Evolutionary conservation across 75 land plant species (phyloP).

Genomic region (Pinus tabuliformis): DNA sequence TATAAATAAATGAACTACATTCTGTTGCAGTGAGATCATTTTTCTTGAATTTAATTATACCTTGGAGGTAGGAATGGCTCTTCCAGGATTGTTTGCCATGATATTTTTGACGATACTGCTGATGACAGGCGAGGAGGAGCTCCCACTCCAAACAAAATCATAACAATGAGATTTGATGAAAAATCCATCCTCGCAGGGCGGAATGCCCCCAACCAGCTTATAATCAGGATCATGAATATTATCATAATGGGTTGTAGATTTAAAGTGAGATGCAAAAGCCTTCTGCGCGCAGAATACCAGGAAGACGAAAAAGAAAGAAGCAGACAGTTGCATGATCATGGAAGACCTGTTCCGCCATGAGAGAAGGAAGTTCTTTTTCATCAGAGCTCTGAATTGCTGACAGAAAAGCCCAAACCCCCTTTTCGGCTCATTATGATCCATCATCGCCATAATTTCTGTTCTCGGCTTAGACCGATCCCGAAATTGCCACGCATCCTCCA

Average conservation of each 20-base stretch:
- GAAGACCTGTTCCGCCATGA: slow-evolving; percentile 17
- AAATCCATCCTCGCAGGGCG: slow-evolving; percentile 25
- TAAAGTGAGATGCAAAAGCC: slow-evolving; percentile 11
- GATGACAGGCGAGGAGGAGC: slow-evolving; percentile 14
- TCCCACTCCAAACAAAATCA: slow-evolving; percentile 34
- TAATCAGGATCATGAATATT: slow-evolving; percentile 12
- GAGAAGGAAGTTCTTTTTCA: slow-evolving; percentile 21
- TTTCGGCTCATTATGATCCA: too few species aligned
- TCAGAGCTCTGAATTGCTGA: slow-evolving; percentile 23
- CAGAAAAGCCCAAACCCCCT: slow-evolving; percentile 9
- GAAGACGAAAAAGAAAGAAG: slow-evolving; percentile 25
- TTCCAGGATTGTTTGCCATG: slow-evolving; percentile 26
- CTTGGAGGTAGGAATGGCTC: slow-evolving; percentile 26
- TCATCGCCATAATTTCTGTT: too few species aligned
- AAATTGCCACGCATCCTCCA: too few species aligned
- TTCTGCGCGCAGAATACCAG: slow-evolving; percentile 16
- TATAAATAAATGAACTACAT: too few species aligned
- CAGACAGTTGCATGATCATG: slow-evolving; percentile 14
- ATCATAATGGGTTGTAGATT: slow-evolving; percentile 2
- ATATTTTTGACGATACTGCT: slow-evolving; percentile 13
- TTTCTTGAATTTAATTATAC: slow-evolving; percentile 12
- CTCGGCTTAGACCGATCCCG: too few species aligned
- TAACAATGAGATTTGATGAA: slow-evolving; percentile 29
- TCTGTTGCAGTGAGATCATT: not conserved
- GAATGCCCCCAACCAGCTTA: slow-evolving; percentile 7